Conservation (phyloP, 164 flowering plant genomes). For the Platanus orientalis region DNA sequence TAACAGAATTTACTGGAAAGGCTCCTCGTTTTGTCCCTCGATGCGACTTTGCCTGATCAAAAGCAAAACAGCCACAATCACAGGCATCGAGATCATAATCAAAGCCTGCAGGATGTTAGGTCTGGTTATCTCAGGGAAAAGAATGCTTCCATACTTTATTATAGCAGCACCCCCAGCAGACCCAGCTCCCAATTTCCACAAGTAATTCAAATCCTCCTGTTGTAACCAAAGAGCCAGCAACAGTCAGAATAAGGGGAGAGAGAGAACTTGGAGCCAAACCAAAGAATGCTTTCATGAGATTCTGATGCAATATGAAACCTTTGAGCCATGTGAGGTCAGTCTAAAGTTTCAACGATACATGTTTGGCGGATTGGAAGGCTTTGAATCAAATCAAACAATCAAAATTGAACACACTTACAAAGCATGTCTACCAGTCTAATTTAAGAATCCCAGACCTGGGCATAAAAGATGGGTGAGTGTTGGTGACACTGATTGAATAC, state of each 20-base stretch:
- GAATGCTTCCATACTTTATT: conserved; percentile 66
- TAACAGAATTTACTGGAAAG: not conserved
- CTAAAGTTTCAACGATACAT: not conserved
- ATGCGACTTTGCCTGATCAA: conserved; percentile 42
- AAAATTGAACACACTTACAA: not conserved
- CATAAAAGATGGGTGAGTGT: too few relatives aligned
- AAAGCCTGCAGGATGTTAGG: conserved; percentile 49
- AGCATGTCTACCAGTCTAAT: not conserved
- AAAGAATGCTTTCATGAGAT: not conserved
- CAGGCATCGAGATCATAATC: conserved; percentile 44
- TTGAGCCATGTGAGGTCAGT: not conserved
- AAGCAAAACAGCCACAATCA: conserved; percentile 39
- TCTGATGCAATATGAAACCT: not conserved
- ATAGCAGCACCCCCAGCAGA: conserved; percentile 51
- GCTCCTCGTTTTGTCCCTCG: conserved; percentile 3
- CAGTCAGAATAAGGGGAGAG: not conserved
- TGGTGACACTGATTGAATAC: too few relatives aligned
- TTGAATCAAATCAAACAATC: not conserved
- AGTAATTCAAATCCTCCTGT: conserved; percentile 48
- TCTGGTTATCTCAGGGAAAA: conserved; percentile 45
- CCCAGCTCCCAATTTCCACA: conserved; percentile 48
- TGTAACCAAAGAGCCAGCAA: conserved; percentile 1
- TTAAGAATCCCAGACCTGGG: not conserved
- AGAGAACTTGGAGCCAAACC: not conserved
- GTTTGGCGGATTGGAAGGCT: not conserved